Evolutionary conservation across 305 asterid genomes (phyloP), one percentile per base, ranked within the genome.

Genomic region (Fraxinus floribunda): DNA sequence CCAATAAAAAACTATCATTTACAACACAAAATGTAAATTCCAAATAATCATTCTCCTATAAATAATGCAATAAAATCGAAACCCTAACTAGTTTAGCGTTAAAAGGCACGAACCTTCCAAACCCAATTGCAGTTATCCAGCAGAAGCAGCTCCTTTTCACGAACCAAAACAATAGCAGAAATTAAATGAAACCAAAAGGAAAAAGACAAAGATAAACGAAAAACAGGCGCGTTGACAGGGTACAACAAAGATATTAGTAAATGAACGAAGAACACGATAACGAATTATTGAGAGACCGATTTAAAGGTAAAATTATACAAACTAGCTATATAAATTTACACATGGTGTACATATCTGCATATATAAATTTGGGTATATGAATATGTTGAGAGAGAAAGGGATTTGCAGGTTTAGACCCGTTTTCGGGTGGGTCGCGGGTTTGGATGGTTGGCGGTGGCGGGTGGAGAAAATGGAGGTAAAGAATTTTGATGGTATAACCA

Each of bases 21-120:
- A 52, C 64, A 11, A 46, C 60, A 83, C 46, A 83, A 78, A 46
- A 26, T 78, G 78, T 18, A 2, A 73, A 41, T 41, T n/a, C 75
- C 22, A 75, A 76, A 75, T 15, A 24, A 18, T 36, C 76, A 35
- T 44, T 49, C 78, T 66, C 15, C 34, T 62, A 62, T 72, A 75
- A 71, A 34, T 81, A 57, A 79, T 52, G 73, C 71, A 60, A 7
- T 52, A 79, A 78, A 75, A 85, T 73, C 79, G 35, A 85, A 86
- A 82, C 89, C 91, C 91, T 86, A 86, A 88, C 71, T 75, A 75
- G 78, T 22, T 77, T 49, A 44, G 81, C 71, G 79, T 38, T 2
- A 62, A 26, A 30, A 49, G 62, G 52, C 85, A 34, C 88, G 71
- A 39, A 83, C 87, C 90, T 86, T 79, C 62, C 78, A 55, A 83